phyloP scores from a whole-genome alignment of 331 rosid genomes.

The Telfairia occidentalis region DNA sequence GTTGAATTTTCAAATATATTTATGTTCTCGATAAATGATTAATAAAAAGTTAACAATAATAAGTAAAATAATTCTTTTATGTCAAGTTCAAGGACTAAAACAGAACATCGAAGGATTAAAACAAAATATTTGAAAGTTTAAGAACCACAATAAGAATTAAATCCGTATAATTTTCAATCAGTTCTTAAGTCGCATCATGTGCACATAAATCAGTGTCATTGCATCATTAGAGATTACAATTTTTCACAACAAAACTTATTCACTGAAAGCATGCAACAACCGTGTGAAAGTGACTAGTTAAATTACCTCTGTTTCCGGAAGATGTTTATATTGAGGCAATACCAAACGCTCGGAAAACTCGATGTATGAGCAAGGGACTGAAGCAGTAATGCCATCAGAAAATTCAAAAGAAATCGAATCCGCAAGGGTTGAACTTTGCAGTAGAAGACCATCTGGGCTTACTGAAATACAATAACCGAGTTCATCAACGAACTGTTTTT shows the following conservation, averaged over 20 bases:
- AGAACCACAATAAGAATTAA: too few species aligned
- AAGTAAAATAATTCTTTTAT: too few species aligned
- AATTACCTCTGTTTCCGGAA: conserved; percentile 54
- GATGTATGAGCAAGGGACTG: conserved; percentile 82
- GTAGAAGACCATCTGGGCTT: conserved; percentile 95
- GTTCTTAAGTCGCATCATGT: not conserved
- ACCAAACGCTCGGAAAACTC: conserved; percentile 92
- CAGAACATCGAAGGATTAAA: not conserved
- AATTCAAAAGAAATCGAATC: conserved; percentile 67
- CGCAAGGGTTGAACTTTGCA: conserved; percentile 88
- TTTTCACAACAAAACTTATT: not conserved
- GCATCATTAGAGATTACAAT: not conserved
- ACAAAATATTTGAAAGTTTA: too few species aligned
- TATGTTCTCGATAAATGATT: too few species aligned
- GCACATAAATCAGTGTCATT: not conserved
- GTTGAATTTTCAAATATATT: too few species aligned
- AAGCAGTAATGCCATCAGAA: conserved; percentile 46
- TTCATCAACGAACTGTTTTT: too few species aligned
- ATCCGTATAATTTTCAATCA: not conserved
- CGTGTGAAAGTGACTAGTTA: not conserved
- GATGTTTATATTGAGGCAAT: conserved; percentile 46
- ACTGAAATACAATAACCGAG: too few species aligned
- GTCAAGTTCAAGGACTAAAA: not conserved
- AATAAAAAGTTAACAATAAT: too few species aligned
- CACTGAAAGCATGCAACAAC: not conserved